Base-by-base conservation (phyloP, 306 rosid species). In the Ammopiptanthus mongolicus region DNA sequence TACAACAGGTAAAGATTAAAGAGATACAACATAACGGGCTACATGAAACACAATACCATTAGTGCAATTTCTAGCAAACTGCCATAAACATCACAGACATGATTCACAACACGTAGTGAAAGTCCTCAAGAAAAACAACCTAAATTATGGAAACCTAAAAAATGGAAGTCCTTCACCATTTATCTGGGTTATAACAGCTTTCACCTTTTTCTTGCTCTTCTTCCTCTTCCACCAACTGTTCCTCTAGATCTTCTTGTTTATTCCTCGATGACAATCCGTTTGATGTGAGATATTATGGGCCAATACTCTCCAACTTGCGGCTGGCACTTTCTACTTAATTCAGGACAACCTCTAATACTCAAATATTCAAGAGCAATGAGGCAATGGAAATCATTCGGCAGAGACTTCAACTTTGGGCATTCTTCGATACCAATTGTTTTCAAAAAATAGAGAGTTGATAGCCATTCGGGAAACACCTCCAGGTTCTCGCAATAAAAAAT, bases 321-420 rank as follows among this genome's bases (percentile, higher is more conserved):
- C 11, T 15, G 48, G 10, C 0, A 41, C 5, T 41, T 56, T 57
- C 18, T 37, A 13, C 6, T 22, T n/a, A 71, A 23, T 14, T 56
- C 66, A 22, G 56, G 66, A 25, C 56, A 56, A 8, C 0, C 41
- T 13, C 2, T 0, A 1, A 71, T 71, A 10, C 0, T 0, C 55
- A 71, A 57, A 39, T 6, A 1, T 39, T 57, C 77, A 39, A 57
- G 77, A 29, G 56, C 41, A 2, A 56, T 9, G 42, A 71, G 77
- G 47, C 2, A 19, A 39, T 22, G 12, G 56, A 71, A 39, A 53
- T 18, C 44, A 56, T 39, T 31, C 2, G 77, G 67, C 31, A 71
- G 42, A 71, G 42, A 71, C 5, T 5, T 2, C 55, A 71, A 39
- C 18, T 56, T 39, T 3, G 66, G 66, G 14, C 76, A 71, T 5